phyloP scores from a whole-genome alignment of 2,329 filamentous ascomycete genomes.

The Fusarium ambrosium region DNA sequence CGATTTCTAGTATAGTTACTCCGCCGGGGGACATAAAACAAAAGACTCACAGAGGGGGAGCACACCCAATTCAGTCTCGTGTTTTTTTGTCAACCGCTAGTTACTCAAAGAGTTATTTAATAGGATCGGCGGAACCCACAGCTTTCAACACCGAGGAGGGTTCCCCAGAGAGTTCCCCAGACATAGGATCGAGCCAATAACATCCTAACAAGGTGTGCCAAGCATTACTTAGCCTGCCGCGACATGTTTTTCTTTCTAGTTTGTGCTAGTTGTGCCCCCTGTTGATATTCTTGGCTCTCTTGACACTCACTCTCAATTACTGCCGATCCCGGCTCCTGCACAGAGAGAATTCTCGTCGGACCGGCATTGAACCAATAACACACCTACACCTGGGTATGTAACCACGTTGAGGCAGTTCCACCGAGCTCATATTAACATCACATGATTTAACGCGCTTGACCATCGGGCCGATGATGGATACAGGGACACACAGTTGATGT shows the following conservation, averaged over 20 bases:
- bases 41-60: too few relatives aligned
- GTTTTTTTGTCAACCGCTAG: too few relatives aligned
- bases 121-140: not conserved
- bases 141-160: not conserved
- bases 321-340: not conserved
- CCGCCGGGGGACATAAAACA: too few relatives aligned
- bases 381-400: not conserved
- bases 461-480: slow-evolving; percentile 5
- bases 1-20: not conserved
- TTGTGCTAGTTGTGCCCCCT: not conserved
- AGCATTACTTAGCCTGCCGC: not conserved
- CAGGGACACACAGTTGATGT: not conserved
- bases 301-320: too few relatives aligned
- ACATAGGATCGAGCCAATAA: not conserved
- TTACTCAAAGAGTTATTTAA: not conserved
- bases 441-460: not conserved
- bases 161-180: not conserved
- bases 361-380: not conserved
- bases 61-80: too few relatives aligned
- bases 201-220: not conserved
- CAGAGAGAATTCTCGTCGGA: not conserved
- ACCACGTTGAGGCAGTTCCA: not conserved
- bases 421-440: not conserved
- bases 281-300: not conserved
- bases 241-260: not conserved